Evolutionary conservation across 2,329 filamentous ascomycete species (phyloP), one percentile per base, ranked within the genome.

Genomic region (Hypoxylon sp.): DNA sequence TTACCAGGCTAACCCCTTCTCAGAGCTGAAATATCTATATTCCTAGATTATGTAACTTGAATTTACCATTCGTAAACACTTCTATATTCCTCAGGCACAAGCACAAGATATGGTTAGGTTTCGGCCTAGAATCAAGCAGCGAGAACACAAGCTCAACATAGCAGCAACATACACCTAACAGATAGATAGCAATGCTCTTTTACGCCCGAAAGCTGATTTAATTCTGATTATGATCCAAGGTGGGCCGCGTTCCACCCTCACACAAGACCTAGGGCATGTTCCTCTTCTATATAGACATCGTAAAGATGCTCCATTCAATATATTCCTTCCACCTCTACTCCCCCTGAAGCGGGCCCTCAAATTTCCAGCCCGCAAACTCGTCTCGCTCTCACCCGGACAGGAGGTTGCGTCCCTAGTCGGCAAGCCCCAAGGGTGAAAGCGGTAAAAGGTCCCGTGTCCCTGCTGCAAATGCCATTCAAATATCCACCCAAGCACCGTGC

Each of bases 381-480:
- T 49, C 43, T 58, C 43, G 30, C 43, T 38, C 43, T 28, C 21
- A n/a, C 17, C 17, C 38, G 14, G 7, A 13, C 36, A 49, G 7
- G 55, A 5, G 32, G 41, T 28, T 14, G 28, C n/a, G 23, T 56
- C 14, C 25, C 36, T 23, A 46, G 43, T 53, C 36, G 14, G 36
- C 58, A 51, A 55, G 55, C 56, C 23, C 56, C 43, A 30, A 53
- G 28, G 28, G 32, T 6, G 43, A 57, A 14, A 52, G 36, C 17
- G 56, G 25, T 46, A 57, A 57, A 41, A 43, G 49, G 38, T 13
- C 51, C 34, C 5, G 46, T 19, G 19, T 61, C 56, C 48, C 25
- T 56, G 51, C 58, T 62, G 60, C 60, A 67, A 70, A 70, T 70
- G 59, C 65, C 62, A 56, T 68, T 61, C 50, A 65, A 59, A 63